phyloP scores from a whole-genome alignment of 768 basidiomycete genomes.

The Holtermannia corniformis region DNA sequence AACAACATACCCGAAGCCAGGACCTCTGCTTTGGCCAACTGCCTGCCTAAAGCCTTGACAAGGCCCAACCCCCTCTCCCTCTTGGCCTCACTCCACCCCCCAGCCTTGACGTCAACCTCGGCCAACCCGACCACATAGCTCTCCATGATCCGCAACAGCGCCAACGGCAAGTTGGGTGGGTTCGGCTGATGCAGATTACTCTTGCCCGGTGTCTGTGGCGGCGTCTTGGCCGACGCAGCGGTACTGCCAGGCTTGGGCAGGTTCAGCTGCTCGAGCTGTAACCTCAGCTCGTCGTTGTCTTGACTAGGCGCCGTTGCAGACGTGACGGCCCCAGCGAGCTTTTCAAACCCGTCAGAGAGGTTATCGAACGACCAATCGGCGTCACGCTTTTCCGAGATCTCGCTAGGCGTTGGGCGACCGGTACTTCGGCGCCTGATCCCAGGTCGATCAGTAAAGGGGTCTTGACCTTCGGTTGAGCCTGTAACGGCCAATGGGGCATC shows the following conservation, averaged over 20 bases:
- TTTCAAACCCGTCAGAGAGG: conserved; percentile 20
- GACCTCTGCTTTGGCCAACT: conserved; percentile 33
- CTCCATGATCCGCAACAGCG: conserved; percentile 34
- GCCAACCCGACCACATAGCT: conserved; percentile 32
- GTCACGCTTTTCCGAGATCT: conserved; percentile 2
- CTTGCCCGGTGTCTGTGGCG: conserved; percentile 8
- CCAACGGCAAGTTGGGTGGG: conserved; percentile 34
- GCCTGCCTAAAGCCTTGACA: conserved; percentile 22
- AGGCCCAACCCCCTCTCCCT: conserved; percentile 28
- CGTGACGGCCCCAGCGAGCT: conserved; percentile 19
- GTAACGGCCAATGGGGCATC: conserved; percentile 12
- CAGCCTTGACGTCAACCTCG: conserved; percentile 7
- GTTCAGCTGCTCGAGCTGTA: conserved; percentile 28
- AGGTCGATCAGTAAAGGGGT: conserved; percentile 8
- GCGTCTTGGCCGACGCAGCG: neutral
- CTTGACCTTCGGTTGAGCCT: neutral
- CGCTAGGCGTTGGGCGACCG: conserved; percentile 20
- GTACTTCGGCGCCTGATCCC: conserved; percentile 24
- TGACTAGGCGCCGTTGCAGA: neutral
- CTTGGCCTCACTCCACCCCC: conserved; percentile 35
- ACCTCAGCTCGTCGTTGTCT: conserved; percentile 20
- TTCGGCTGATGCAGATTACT: conserved; percentile 25
- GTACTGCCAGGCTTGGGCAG: conserved; percentile 1
- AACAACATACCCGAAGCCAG: conserved; percentile 27
- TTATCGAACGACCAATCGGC: conserved; percentile 28